Evolutionary conservation across 805 yeast genomes (phyloP).

Genomic region (Ogataea ganodermae): DNA sequence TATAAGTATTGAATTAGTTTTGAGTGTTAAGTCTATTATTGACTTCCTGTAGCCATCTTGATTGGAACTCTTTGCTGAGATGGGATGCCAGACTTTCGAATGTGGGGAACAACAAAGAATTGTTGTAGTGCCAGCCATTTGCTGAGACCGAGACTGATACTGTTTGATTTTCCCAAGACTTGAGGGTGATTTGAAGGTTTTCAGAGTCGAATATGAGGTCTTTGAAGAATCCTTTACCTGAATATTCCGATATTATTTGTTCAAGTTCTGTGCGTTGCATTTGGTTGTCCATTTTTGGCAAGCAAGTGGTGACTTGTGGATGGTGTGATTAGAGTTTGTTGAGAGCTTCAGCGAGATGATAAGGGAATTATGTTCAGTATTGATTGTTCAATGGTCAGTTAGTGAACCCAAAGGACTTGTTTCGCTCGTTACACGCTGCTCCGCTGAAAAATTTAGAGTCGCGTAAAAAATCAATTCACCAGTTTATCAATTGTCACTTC

Average conservation of each 20-base stretch:
- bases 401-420: no score
- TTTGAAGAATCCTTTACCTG: constrained; percentile 11
- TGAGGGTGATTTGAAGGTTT: constrained; percentile 1
- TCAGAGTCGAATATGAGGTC: not conserved
- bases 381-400: no score
- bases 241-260: constrained; percentile 19
- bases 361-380: no score
- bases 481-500: not conserved
- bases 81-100: constrained; percentile 32
- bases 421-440: no score
- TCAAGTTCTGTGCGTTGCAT: constrained; percentile 13
- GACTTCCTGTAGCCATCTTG: constrained; percentile 22
- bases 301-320: no score
- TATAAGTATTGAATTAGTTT: constrained; percentile 6
- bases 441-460: no score
- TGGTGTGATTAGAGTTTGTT: no score
- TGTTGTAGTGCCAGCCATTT: constrained; percentile 32
- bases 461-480: constrained; percentile 1
- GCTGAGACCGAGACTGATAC: constrained; percentile 22
- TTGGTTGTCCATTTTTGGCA: constrained; percentile 1
- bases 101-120: constrained; percentile 24
- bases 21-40: not conserved
- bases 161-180: constrained; percentile 14
- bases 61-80: constrained; percentile 18
- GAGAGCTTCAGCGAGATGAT: no score